Base-by-base conservation (phyloP, 129 eudicot species). In the Centella asiatica region DNA sequence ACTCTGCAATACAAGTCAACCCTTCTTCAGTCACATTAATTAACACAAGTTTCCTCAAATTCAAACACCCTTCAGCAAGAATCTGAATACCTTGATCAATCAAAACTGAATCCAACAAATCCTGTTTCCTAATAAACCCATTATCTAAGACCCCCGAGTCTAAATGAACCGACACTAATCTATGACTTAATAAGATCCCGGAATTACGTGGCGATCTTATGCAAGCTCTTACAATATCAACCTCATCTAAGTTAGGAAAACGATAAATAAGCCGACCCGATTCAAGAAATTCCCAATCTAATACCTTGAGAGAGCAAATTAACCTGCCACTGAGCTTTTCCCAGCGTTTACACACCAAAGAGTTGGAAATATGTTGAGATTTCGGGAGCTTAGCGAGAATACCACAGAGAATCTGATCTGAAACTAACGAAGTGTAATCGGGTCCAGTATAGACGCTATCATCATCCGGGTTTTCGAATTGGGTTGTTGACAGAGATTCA, bases 241-340 rank as follows among this genome's bases (percentile, higher is more conserved):
- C 77, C 25, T 84, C 90, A 26, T 64, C 27, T 36, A 92, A 76
- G 82, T 80, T 80, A 29, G 99, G 96, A 60, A 87, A 92, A 1
- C 99, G 76, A 51, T 56, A 68, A 63, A 52, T 68, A 7, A 92
- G 66, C 77, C 96, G 65, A 44, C 99, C 99, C 2, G 96, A 82
- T 31, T 79, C 90, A 13, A 92, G 59, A 78, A 92, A 87, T 28
- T 87, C 96, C 99, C 99, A 92, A 70, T 92, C 99, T 13, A 77
- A 52, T 1, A 92, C n/a, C 76, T 60, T 78, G 60, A 92, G 53
- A 2, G 78, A 74, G 11, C 57, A 44, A 27, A 87, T 73, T 63
- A 92, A 47, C 49, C 80, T 76, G 6, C 99, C 96, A 42, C 66
- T 70, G 37, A 92, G 55, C 34, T 59, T 67, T 25, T 59, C 66